These are phyloP conservation scores for Penicillium macrosclerotiorum DNA, from an alignment of 495 filamentous ascomycete genomes.

Conservation along the genomic window DNA sequence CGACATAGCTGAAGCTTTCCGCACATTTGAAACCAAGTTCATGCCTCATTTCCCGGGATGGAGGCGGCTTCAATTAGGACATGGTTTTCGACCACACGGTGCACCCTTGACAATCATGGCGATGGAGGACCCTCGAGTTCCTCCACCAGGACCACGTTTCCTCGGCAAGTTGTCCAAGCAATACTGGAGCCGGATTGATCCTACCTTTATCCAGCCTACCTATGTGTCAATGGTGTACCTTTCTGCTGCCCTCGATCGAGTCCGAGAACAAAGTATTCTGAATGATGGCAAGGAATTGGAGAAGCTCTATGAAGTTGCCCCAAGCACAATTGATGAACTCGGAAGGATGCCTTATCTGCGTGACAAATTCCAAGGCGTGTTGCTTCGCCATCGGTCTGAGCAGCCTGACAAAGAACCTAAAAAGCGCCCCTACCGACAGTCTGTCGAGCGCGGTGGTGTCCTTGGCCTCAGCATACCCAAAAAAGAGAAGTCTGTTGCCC, in stretches of 20 bases:
- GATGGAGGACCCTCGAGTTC: constrained; percentile 18
- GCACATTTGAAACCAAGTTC: constrained; percentile 65
- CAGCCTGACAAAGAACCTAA: constrained; percentile 7
- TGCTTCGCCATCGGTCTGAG: constrained; percentile 29
- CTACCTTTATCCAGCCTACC: constrained; percentile 45
- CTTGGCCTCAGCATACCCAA: constrained; percentile 3
- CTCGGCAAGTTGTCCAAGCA: constrained; percentile 27
- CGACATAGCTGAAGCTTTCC: constrained; percentile 56
- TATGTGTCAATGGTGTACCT: constrained; percentile 57
- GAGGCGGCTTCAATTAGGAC: constrained; percentile 39
- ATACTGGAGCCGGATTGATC: constrained; percentile 39
- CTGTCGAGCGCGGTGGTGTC: constrained; percentile 15
- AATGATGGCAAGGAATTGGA: constrained; percentile 29
- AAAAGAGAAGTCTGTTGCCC: no score
- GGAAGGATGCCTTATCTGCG: constrained; percentile 50
- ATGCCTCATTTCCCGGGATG: constrained; percentile 77
- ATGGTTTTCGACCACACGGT: constrained; percentile 27
- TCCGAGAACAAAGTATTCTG: constrained; percentile 37
- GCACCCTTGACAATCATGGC: constrained; percentile 29
- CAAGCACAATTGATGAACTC: constrained; percentile 51
- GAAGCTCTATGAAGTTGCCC: constrained; percentile 37
- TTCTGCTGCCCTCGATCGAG: constrained; percentile 43
- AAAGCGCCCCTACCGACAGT: neutral
- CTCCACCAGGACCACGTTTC: constrained; percentile 15
- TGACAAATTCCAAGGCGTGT: constrained; percentile 41